These are phyloP conservation scores for Geoglossum cookeanum DNA, from an alignment of 2,329 filamentous ascomycete genomes.

Conservation along the genomic window DNA sequence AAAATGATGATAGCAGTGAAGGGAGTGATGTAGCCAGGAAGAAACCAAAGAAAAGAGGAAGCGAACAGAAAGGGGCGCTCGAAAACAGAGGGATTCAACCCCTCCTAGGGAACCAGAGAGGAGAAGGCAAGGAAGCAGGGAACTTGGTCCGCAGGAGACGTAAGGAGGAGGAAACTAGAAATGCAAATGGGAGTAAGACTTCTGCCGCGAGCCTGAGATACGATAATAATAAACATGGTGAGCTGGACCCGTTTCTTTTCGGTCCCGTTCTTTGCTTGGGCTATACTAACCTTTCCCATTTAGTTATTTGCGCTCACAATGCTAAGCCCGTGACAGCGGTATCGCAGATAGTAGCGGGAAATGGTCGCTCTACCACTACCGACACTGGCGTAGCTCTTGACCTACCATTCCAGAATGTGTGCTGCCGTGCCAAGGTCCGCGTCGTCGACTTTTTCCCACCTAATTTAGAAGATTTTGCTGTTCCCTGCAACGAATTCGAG, in stretches of 20 bases:
- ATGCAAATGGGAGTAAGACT: constrained; percentile 10
- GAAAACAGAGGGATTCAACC: not conserved
- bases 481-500: constrained; percentile 26
- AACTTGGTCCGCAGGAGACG: constrained; percentile 6
- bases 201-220: constrained; percentile 8
- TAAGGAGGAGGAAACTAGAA: constrained; percentile 17
- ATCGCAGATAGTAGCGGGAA: constrained; percentile 29
- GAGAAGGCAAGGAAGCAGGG: not conserved
- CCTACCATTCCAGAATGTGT: constrained; percentile 56
- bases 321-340: constrained; percentile 23
- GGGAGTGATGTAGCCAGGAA: constrained; percentile 3
- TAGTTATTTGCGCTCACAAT: constrained; percentile 29
- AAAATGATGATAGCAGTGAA: not conserved
- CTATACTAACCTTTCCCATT: not conserved
- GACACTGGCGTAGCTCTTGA: constrained; percentile 24
- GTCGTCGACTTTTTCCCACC: constrained; percentile 65
- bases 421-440: constrained; percentile 50
- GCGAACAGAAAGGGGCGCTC: not conserved
- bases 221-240: constrained; percentile 24
- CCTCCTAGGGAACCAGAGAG: not conserved
- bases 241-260: constrained; percentile 7
- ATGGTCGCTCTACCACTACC: constrained; percentile 26
- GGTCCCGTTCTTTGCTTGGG: not conserved
- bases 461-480: constrained; percentile 50
- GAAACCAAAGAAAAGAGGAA: constrained; percentile 19